Percentiles rank a stretch among this genome's conserved stretches.
phyloP scores from a whole-genome alignment of 768 basidiomycete genomes.

The Suillus subalutaceus region DNA sequence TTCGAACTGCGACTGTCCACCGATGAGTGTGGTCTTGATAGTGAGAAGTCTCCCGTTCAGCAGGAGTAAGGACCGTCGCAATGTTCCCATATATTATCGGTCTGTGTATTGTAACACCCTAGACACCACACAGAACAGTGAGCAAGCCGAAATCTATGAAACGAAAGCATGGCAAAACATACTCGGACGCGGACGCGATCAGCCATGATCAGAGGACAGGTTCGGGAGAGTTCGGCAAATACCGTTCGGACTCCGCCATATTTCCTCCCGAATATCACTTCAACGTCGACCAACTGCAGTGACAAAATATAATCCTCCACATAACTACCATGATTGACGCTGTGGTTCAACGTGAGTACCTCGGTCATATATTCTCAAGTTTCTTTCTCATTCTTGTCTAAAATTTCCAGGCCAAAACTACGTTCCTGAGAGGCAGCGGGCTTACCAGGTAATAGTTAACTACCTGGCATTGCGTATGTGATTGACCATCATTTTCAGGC shows the following conservation, averaged over 20 bases:
- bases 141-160: slow-evolving; percentile 12
- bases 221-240: slow-evolving; percentile 44
- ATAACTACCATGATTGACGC: slow-evolving; percentile 54
- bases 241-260: slow-evolving; percentile 37
- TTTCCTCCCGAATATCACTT: slow-evolving; percentile 12
- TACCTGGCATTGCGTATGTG: neutral
- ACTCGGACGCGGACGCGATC: slow-evolving; percentile 84
- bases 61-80: slow-evolving; percentile 72
- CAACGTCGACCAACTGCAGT: slow-evolving; percentile 22
- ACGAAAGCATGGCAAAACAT: slow-evolving; percentile 35
- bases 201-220: slow-evolving; percentile 48
- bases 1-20: slow-evolving; percentile 96
- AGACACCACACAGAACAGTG: slow-evolving; percentile 16
- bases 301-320: slow-evolving; percentile 1
- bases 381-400: slow-evolving; percentile 6
- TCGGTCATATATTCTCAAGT: neutral
- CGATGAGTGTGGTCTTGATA: slow-evolving; percentile 86
- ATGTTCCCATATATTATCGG: slow-evolving; percentile 97
- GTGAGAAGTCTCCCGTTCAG: slow-evolving; percentile 62
- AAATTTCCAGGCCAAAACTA: slow-evolving; percentile 57
- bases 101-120: slow-evolving; percentile 88
- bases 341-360: slow-evolving; percentile 64
- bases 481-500: slow-evolving; percentile 26
- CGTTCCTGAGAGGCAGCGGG: slow-evolving; percentile 66
- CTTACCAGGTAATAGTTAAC: slow-evolving; percentile 56